Evolutionary conservation across 139 green algal species (phyloP).

Genomic region (Microglena sp.): DNA sequence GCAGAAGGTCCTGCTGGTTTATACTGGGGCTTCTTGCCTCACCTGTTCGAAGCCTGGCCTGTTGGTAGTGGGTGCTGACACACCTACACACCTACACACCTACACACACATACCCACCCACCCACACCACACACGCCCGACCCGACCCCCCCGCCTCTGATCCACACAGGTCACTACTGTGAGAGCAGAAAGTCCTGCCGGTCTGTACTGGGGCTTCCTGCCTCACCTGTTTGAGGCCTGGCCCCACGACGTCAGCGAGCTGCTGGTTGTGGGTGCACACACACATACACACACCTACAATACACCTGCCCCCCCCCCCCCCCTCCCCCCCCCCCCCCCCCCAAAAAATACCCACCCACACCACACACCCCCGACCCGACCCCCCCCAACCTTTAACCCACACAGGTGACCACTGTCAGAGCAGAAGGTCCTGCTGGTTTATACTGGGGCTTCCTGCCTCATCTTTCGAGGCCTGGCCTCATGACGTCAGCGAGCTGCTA

Average conservation of each 20-base stretch:
- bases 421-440: too few relatives aligned
- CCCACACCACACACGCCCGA: not conserved
- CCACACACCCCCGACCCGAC: too few relatives aligned
- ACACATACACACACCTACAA: not conserved
- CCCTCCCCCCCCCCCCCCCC: too few relatives aligned
- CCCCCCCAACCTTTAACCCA: too few relatives aligned
- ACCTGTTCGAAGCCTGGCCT: constrained; percentile 49
- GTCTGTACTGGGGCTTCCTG: constrained; percentile 51
- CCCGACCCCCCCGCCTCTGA: too few relatives aligned
- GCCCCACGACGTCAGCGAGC: constrained; percentile 58
- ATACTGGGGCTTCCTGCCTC: too few relatives aligned
- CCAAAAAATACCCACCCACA: too few relatives aligned
- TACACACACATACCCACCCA: not conserved
- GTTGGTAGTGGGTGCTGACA: constrained; percentile 34
- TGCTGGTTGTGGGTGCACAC: constrained; percentile 19
- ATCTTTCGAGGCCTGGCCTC: constrained; percentile 50
- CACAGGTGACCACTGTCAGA: too few relatives aligned
- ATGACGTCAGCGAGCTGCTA: constrained; percentile 54
- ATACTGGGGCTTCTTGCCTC: constrained; percentile 51
- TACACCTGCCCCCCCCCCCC: not conserved
- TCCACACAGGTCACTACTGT: not conserved
- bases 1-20: too few relatives aligned
- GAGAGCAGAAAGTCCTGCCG: not conserved
- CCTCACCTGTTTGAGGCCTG: constrained; percentile 54
- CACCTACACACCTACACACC: not conserved